Base-by-base conservation (phyloP, 441 rosid genomes). In the Jatropha multifida region DNA sequence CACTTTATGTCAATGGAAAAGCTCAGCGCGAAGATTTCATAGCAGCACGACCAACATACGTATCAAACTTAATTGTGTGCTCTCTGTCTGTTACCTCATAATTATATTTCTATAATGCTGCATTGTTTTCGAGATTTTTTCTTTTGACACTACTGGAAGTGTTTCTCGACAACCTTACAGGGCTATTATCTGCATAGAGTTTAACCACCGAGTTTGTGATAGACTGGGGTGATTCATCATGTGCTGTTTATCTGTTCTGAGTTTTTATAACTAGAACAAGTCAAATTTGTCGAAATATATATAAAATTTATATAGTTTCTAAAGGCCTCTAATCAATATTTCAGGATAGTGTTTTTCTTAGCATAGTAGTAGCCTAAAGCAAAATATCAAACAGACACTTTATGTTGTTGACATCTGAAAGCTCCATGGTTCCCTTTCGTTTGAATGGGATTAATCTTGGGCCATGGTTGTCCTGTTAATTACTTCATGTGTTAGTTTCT, bases 1-100 rank as follows among this genome's bases (percentile, higher is more conserved):
- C 44, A 23, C 83, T 86, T 37, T 82, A 78, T 62, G 83, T 88
- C 73, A 88, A 88, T 52, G 84, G 86, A 46, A 78, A 80, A 70
- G 86, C 84, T 46, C 85, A 59, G 61, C 42, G 62, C 9, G 91
- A 86, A 83, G 77, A 76, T 60, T 86, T 84, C 69, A 52, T 84
- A 76, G 73, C 77, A 5, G 85, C 82, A 65, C 63, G 6, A 17
- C 85, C 86, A 23, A 69, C 74, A 71, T 84, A 86, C 81, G 75
- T 76, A 56, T 82, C 79, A 32, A 41, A 73, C 15, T 79, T 86
- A 80, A 82, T 76, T 10, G 84, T 86, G 27, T 0, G 79, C 58
- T 7, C 76, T 70, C 42, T 56, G 12, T 68, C 38, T 63, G 4
- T 59, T 60, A 32, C 69, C 49, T 68, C 17, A 58, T 49, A 6